Evolutionary conservation across 352 stramenopile species (phyloP).

Genomic region (Peronospora belbahrii): DNA sequence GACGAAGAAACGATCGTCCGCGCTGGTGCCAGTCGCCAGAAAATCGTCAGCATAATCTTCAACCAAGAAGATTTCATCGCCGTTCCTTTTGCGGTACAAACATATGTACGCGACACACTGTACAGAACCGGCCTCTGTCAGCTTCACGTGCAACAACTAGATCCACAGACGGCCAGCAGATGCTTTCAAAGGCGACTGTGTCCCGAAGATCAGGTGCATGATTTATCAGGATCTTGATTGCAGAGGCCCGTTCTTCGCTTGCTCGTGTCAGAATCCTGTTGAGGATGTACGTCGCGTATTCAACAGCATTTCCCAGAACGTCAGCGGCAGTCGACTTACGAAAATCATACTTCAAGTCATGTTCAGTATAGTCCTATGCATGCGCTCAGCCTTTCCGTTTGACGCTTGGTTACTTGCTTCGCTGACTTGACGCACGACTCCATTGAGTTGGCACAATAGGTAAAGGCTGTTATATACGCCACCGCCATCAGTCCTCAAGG

Average conservation of each 20-base stretch:
- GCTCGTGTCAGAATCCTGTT: constrained; percentile 13
- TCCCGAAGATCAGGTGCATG: neutral
- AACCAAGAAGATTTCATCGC: neutral
- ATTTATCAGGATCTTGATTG: neutral
- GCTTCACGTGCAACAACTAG: constrained; percentile 9
- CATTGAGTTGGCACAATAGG: too few species aligned
- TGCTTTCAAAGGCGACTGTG: constrained; percentile 8
- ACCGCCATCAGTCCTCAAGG: too few species aligned
- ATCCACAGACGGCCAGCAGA: constrained; percentile 23
- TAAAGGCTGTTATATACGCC: too few species aligned
- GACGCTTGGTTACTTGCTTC: too few species aligned
- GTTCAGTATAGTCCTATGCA: constrained; percentile 27
- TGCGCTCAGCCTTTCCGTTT: neutral
- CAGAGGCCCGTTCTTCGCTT: neutral
- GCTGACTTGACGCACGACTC: too few species aligned
- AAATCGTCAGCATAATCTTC: constrained; percentile 30
- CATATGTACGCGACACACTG: constrained; percentile 21
- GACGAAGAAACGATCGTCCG: neutral
- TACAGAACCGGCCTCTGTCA: constrained; percentile 10
- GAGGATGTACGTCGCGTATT: constrained; percentile 19
- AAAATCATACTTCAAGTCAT: neutral
- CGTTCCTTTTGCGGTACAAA: constrained; percentile 8
- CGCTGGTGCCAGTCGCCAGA: constrained; percentile 3
- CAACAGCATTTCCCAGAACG: constrained; percentile 19
- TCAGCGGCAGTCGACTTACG: constrained; percentile 7